Evolutionary conservation across 345 rosid genomes (phyloP).

Genomic region (Lagerstroemia speciosa): DNA sequence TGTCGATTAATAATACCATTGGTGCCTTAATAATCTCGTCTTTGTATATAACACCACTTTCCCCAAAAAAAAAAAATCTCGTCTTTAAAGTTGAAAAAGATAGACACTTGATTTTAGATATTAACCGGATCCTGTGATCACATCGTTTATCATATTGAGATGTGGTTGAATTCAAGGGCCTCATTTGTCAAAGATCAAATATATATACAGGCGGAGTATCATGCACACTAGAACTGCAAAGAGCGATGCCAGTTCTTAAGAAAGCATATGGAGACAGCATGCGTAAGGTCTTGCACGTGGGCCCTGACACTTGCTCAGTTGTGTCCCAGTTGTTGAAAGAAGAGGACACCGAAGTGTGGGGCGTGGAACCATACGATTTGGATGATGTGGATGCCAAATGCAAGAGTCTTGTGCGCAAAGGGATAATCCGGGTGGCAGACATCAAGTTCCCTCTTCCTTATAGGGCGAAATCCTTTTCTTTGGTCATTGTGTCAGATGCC

Average conservation of each 20-base stretch:
- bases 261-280: constrained; percentile 62
- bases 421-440: constrained; percentile 19
- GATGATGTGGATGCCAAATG: constrained; percentile 44
- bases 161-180: neutral
- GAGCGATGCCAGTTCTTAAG: constrained; percentile 44
- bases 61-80: neutral
- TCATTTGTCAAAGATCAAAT: neutral
- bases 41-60: too few species aligned
- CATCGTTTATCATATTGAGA: neutral
- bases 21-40: too few species aligned
- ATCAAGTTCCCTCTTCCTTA: constrained; percentile 54
- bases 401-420: constrained; percentile 21
- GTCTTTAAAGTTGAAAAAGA: neutral
- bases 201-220: constrained; percentile 36
- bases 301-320: constrained; percentile 59
- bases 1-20: neutral
- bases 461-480: constrained; percentile 53
- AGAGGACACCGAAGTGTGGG: constrained; percentile 28
- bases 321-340: constrained; percentile 54
- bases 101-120: neutral
- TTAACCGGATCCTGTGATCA: neutral
- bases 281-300: constrained; percentile 55
- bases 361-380: constrained; percentile 62
- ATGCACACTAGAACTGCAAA: constrained; percentile 50
- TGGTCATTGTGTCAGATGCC: constrained; percentile 61